Base-by-base conservation (phyloP, 2,329 filamentous ascomycete genomes). In the Diaporthe australafricana region DNA sequence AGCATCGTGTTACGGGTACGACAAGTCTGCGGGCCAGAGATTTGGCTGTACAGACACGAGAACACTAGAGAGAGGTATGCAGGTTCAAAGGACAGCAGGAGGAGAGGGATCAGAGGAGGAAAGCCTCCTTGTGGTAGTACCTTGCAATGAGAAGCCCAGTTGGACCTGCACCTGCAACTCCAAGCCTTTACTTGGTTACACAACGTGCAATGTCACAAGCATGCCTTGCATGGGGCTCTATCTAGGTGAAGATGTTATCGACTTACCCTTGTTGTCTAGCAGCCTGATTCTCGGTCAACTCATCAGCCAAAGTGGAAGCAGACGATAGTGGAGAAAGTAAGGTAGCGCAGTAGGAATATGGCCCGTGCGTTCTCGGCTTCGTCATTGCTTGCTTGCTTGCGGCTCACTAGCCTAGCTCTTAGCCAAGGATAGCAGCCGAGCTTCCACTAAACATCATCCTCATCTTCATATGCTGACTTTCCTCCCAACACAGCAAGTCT, bases 361-460 rank as follows among this genome's bases (percentile, higher is more conserved):
- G 60, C 22, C 60, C 60, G 60, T 65, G 60, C 60, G 30, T 27
- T 16, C 45, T 65, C 60, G 50, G 60, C 60, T 65, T 65, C 60
- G 60, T 65, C 60, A 65, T 65, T 65, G 60, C 60, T 63, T 60
- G 55, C n/a, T 38, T 47, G 20, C 60, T 38, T 32, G 7, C 60
- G 45, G 60, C 60, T 65, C 60, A 50, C 60, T 48, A 50, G 45
- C 22, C 57, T 63, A 63, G 57, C 57, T 63, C 42, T 48, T 27
- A 11, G 60, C 60, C 60, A 65, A 65, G 60, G 30, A 25, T 65
- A 50, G 42, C 25, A 22, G 20, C 60, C 30, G 60, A 65, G 60
- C 60, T 65, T 65, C 45, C 60, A 27, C 60, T 50, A 42, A 65
- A 65, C 60, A 65, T 65, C 60, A 50, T 50, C n/a, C 30, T 65